Conservation (phyloP, 192 early-diverging fungal species). For the Podila verticillata region DNA sequence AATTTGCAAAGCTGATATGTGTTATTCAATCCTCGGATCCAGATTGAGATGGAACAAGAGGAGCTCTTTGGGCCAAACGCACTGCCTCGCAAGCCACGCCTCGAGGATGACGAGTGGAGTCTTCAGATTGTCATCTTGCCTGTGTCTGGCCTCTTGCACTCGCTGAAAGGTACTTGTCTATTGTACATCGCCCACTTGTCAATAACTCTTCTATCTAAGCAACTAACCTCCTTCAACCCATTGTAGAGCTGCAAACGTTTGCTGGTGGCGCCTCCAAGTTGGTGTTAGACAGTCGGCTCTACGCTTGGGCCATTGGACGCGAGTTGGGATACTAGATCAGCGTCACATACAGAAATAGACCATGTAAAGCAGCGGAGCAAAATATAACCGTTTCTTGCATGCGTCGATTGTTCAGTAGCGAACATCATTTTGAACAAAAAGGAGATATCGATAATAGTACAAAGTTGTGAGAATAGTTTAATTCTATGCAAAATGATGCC, state of each 20-base stretch:
- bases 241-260: constrained; percentile 32
- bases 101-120: constrained; percentile 66
- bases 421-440: background rate
- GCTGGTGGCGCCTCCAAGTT: constrained; percentile 41
- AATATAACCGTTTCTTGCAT: background rate
- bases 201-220: background rate
- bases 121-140: constrained; percentile 54
- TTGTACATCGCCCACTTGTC: background rate
- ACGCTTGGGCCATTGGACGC: constrained; percentile 49
- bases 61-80: constrained; percentile 16
- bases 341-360: background rate
- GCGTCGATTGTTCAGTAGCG: too few relatives aligned
- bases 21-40: background rate
- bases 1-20: background rate
- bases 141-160: constrained; percentile 30
- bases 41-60: constrained; percentile 23
- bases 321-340: constrained; percentile 14
- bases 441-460: background rate
- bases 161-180: constrained; percentile 51
- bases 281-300: constrained; percentile 53
- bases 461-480: constrained; percentile 1
- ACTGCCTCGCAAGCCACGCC: constrained; percentile 16
- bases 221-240: background rate
- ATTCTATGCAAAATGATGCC: constrained; percentile 2
- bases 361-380: too few relatives aligned